Base-by-base conservation (phyloP, 306 rosid genomes). In the Senna siamea region DNA sequence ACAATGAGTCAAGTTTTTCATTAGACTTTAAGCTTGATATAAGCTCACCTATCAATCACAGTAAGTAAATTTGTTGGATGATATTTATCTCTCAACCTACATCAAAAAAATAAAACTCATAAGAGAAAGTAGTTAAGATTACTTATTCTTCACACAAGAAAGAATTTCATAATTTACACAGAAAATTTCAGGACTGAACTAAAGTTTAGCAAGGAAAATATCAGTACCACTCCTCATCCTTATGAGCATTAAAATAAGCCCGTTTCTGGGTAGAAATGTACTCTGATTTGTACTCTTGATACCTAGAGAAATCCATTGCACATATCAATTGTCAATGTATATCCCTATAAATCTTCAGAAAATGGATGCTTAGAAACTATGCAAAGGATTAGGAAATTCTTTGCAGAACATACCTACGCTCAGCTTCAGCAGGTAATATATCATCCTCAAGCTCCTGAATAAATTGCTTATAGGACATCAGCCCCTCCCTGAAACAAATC, bases 391-490 rank as follows among this genome's bases (percentile, higher is more conserved):
- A 37, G 40, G 37, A 60, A 43, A 64, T 63, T 79, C 78, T 38
- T 26, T 20, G 51, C 69, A 56, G 48, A 56, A 59, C 60, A 67
- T 87, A 88, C 99, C 99, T 92, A 80, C 93, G 95, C 77, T 94
- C 99, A 26, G 99, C 99, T 86, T 94, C 99, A 70, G 92, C 75
- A 6, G 99, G 99, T 57, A 94, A 83, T 74, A 94, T 72, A 79
- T 94, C 99, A 84, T 94, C 99, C 86, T 94, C 99, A 71, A 94
- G 96, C 84, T 94, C 99, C 84, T 92, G 99, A 80, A 94, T 94
- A 86, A 94, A 94, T 78, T 92, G 97, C 73, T 94, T 94, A 74
- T 94, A 94, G 14, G 97, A 88, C 99, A 94, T 92, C 80, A 94
- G 78, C 22, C 99, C 99, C 82, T 92, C 99, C 77, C 99, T 94